These are phyloP conservation scores for Ganoderma lucidum DNA, from an alignment of 1,284 basidiomycete genomes.

Conservation along the genomic window DNA sequence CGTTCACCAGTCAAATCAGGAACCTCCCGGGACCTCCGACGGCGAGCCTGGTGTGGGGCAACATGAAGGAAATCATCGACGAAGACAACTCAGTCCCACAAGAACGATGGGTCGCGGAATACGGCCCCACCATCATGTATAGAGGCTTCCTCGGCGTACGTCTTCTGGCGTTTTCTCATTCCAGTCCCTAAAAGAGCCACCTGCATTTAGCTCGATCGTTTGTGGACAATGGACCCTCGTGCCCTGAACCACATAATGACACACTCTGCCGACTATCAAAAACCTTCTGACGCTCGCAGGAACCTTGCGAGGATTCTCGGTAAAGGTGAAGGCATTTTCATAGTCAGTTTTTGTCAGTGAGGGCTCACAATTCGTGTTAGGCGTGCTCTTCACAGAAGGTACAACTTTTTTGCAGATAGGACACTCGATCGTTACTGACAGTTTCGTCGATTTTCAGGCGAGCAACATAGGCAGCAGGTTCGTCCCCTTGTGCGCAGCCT, in stretches of 20 bases:
- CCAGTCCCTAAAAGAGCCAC: background rate
- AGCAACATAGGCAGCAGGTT: slow-evolving; percentile 29
- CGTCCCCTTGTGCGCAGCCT: background rate
- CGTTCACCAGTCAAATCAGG: slow-evolving; percentile 51
- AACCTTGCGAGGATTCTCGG: slow-evolving; percentile 40
- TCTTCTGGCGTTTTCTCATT: background rate
- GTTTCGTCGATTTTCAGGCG: slow-evolving; percentile 14
- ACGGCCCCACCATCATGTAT: slow-evolving; percentile 60
- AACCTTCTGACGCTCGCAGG: slow-evolving; percentile 36
- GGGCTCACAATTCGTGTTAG: slow-evolving; percentile 1
- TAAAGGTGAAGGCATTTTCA: slow-evolving; percentile 32
- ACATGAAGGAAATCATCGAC: slow-evolving; percentile 53
- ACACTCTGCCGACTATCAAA: slow-evolving; percentile 44
- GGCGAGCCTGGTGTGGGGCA: slow-evolving; percentile 60
- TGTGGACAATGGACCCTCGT: slow-evolving; percentile 47
- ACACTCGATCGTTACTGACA: background rate
- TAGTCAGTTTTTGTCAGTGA: background rate
- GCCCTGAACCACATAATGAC: slow-evolving; percentile 49
- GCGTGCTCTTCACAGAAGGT: slow-evolving; percentile 28
- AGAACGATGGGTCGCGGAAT: slow-evolving; percentile 62
- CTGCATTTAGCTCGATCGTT: slow-evolving; percentile 44
- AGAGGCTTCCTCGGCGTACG: slow-evolving; percentile 56
- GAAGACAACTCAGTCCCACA: slow-evolving; percentile 50
- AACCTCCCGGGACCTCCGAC: slow-evolving; percentile 59
- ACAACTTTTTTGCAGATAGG: background rate